A percentile compares a stretch with the other conserved stretches of the same genome.
Conservation (phyloP, 176 grass and related monocot species). For the Paspalum vaginatum region DNA sequence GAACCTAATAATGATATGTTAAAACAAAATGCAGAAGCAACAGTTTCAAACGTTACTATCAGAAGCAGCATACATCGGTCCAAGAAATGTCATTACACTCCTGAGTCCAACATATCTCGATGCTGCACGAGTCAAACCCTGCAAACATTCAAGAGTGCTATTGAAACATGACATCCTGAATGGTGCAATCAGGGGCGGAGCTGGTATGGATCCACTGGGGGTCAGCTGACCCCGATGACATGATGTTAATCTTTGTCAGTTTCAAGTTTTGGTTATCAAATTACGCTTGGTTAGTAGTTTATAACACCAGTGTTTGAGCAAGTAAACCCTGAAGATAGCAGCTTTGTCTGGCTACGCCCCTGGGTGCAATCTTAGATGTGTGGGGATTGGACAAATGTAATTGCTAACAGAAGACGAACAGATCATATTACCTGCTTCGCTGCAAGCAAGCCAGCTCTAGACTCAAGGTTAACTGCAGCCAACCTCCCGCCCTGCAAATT, state of each 20-base stretch:
- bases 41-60: slow-evolving; percentile 24
- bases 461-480: slow-evolving; percentile 80
- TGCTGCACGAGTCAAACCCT: slow-evolving; percentile 82
- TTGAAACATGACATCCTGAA: slow-evolving; percentile 8
- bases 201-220: no score
- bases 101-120: slow-evolving; percentile 77
- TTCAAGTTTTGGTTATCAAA: no score
- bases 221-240: no score
- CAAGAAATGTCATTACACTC: slow-evolving; percentile 85
- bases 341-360: no score
- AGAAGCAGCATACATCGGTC: slow-evolving; percentile 72
- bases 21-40: neutral
- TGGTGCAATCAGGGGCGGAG: neutral
- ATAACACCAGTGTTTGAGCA: no score
- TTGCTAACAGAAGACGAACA: slow-evolving; percentile 22
- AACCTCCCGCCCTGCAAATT: slow-evolving; percentile 74
- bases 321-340: no score
- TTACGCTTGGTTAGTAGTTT: no score
- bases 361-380: neutral
- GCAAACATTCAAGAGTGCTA: slow-evolving; percentile 37
- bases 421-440: slow-evolving; percentile 74
- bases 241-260: no score
- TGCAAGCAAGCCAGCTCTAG: slow-evolving; percentile 73
- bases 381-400: neutral
- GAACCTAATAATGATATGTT: neutral